Base-by-base conservation (phyloP, 306 rosid genomes). In the Arachis hypogaea region DNA sequence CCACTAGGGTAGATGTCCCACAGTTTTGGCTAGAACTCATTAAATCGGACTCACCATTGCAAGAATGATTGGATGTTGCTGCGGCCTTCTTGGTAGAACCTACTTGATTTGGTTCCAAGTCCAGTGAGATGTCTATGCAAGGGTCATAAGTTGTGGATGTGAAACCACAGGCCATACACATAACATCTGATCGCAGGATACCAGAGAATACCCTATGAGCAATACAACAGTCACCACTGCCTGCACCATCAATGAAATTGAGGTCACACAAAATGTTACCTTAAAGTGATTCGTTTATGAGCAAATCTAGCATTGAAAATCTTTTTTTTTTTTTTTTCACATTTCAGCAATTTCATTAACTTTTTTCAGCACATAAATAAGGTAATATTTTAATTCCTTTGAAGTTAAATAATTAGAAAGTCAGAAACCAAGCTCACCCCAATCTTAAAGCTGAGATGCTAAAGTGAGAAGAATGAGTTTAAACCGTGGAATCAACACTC, bases 131-230 rank as follows among this genome's bases (percentile, higher is more conserved):
- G 83, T 93, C 98, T 36, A 93, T 88, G 41, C 97, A 93, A 40
- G 98, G 98, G 59, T 93, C 98, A 81, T 85, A 88, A n/a, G 98
- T 93, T 51, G 98, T 93, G 8, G 97, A 93, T 57, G 98, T 93
- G 80, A 88, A 93, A 80, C 98, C 98, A 61, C 97, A 93, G 11
- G 93, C 93, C 97, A 88, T 90, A 62, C 98, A 93, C 87, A 87
- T 93, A 60, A 88, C 98, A 87, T 93, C 97, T 28, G 98, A 88
- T 47, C 97, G 92, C 89, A 93, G 76, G 73, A 93, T 90, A 47
- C 98, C 98, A 18, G 97, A 90, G 81, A 93, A 90, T 59, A 90
- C 96, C 77, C 90, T 82, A 64, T 93, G 98, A 77, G 98, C 98
- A 71, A 93, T 88, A 75, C 98, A 93, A 73, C 98, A 93, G 76